These are phyloP conservation scores for Annulohypoxylon nitens DNA, from an alignment of 495 filamentous ascomycete species.

Conservation along the genomic window DNA sequence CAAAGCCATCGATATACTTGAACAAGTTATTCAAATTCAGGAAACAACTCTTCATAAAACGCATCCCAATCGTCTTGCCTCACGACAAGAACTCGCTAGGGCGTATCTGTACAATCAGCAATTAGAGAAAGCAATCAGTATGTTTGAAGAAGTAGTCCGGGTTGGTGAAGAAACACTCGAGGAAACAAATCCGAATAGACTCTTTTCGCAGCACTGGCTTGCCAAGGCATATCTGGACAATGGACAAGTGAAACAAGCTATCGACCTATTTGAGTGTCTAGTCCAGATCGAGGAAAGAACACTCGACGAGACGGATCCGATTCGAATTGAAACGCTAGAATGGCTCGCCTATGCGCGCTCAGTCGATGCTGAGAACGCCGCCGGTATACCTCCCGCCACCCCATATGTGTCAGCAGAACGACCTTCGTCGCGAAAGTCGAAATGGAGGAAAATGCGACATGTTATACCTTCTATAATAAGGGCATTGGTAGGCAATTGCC, in stretches of 20 bases:
- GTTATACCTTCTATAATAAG: too few relatives aligned
- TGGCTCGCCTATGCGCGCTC: neutral
- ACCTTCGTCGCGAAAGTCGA: neutral
- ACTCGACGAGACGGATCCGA: neutral
- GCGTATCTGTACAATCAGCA: neutral
- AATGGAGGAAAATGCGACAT: neutral
- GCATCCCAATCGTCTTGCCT: too few relatives aligned
- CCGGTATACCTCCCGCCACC: neutral
- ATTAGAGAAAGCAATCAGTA: neutral
- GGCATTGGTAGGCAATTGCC: too few relatives aligned
- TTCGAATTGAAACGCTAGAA: neutral
- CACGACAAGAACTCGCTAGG: too few relatives aligned
- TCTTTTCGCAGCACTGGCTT: neutral
- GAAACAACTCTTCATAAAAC: too few relatives aligned
- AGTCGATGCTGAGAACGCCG: neutral
- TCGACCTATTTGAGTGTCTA: neutral
- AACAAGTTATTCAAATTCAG: too few relatives aligned
- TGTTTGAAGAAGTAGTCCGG: neutral
- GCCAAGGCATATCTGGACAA: neutral
- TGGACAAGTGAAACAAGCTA: neutral
- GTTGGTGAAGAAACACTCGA: neutral
- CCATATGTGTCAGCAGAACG: neutral
- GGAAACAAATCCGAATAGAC: neutral
- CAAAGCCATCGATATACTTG: neutral
- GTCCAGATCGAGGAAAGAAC: neutral